Conservation (phyloP, 805 yeast genomes). For the Metschnikowia cerradonensis region DNA sequence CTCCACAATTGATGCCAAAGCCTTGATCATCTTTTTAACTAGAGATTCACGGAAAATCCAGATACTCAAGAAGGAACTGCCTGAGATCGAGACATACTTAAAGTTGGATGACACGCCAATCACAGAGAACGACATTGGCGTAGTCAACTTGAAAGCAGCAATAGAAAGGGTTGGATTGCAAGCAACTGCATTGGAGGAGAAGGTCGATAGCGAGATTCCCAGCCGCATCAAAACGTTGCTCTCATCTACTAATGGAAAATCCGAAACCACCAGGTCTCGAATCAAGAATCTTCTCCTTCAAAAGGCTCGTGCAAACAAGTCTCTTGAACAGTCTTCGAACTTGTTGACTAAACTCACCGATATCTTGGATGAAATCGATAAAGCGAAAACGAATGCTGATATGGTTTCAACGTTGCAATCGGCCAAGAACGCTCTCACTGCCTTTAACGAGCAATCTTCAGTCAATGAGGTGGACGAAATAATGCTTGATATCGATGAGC, state of each 20-base stretch:
- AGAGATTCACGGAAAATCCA: slow-evolving; percentile 20
- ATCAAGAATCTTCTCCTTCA: slow-evolving; percentile 17
- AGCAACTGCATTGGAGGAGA: slow-evolving; percentile 17
- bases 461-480: slow-evolving; percentile 26
- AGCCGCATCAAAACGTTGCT: slow-evolving; percentile 15
- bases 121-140: slow-evolving; percentile 28
- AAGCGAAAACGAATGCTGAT: slow-evolving; percentile 28
- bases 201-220: slow-evolving; percentile 18
- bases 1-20: slow-evolving; percentile 23
- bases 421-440: slow-evolving; percentile 24
- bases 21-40: slow-evolving; percentile 25
- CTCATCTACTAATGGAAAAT: slow-evolving; percentile 5
- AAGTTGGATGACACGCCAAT: slow-evolving; percentile 21
- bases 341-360: slow-evolving; percentile 21
- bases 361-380: slow-evolving; percentile 32
- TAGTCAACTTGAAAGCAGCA: slow-evolving; percentile 25
- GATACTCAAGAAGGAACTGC: neutral
- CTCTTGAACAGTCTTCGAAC: slow-evolving; percentile 18
- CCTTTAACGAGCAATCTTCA: slow-evolving; percentile 26
- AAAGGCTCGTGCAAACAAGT: slow-evolving; percentile 14
- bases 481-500: slow-evolving; percentile 27
- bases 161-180: slow-evolving; percentile 20
- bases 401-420: slow-evolving; percentile 24
- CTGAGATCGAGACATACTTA: slow-evolving; percentile 10
- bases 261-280: slow-evolving; percentile 16